A percentile compares a stretch with the other conserved stretches of the same genome.
Evolutionary conservation across 768 basidiomycete genomes (phyloP).

Genomic region (Suillus discolor): DNA sequence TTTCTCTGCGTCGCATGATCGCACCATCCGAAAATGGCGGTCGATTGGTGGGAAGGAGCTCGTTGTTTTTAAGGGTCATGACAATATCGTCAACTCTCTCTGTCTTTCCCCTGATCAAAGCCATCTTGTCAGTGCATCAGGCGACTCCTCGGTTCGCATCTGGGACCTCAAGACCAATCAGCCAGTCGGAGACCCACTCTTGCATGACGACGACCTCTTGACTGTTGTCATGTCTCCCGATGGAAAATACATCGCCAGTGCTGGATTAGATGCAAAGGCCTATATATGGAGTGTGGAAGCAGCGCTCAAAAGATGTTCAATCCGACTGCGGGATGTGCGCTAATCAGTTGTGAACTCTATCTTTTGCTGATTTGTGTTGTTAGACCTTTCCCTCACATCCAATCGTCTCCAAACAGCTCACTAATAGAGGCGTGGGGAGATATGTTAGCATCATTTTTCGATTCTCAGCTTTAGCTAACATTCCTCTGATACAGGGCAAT

Average conservation of each 20-base stretch:
- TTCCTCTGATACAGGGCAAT: not conserved
- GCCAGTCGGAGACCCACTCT: slow-evolving; percentile 41
- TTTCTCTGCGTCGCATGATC: not conserved
- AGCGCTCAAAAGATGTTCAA: not conserved
- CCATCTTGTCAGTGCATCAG: not conserved
- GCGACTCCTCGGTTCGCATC: not conserved
- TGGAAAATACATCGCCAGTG: slow-evolving; percentile 78
- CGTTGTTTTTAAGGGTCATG: not conserved
- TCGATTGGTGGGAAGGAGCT: not conserved
- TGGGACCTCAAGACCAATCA: not conserved
- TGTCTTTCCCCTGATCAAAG: not conserved
- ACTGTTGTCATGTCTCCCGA: slow-evolving; percentile 78
- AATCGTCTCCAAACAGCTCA: not conserved
- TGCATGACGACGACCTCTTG: slow-evolving; percentile 82
- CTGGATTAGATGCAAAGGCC: slow-evolving; percentile 73
- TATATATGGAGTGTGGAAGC: slow-evolving; percentile 78
- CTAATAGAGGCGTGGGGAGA: not conserved
- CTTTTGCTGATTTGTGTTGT: not conserved
- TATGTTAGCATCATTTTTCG: not conserved
- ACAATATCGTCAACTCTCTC: not conserved
- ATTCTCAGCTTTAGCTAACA: not conserved
- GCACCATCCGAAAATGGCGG: not conserved
- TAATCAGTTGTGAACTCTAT: not conserved
- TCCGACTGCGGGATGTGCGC: not conserved
- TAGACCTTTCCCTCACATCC: not conserved